Evolutionary conservation across 192 early-diverging fungal genomes (phyloP).

Genomic region (Linnemannia schmuckeri): DNA sequence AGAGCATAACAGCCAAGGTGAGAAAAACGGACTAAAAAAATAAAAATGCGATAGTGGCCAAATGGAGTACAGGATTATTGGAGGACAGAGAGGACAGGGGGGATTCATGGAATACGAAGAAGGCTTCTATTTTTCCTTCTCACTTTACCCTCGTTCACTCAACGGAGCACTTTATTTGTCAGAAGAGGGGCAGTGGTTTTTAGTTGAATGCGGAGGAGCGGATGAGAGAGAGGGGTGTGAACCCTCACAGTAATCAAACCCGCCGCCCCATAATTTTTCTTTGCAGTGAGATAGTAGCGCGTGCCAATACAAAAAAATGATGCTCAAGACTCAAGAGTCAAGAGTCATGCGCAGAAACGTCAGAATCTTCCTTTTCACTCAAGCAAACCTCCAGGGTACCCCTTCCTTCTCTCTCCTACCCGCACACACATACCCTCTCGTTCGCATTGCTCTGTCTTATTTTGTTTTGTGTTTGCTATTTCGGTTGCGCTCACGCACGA

Average conservation of each 20-base stretch:
- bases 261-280: neutral
- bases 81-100: neutral
- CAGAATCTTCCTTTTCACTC: slow-evolving; percentile 4
- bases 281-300: neutral
- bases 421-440: too few relatives aligned
- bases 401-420: neutral
- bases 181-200: neutral
- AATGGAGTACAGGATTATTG: slow-evolving; percentile 7
- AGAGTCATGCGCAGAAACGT: neutral
- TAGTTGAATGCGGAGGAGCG: neutral
- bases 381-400: neutral
- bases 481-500: neutral
- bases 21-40: neutral
- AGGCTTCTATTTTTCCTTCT: neutral
- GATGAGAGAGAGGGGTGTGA: neutral
- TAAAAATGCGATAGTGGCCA: neutral
- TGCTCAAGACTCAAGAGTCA: neutral
- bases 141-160: neutral
- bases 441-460: too few relatives aligned
- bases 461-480: neutral
- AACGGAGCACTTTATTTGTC: neutral
- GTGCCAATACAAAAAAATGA: neutral
- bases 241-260: neutral
- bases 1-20: neutral
- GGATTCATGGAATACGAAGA: neutral